These are phyloP conservation scores for Cutaneotrichosporon sp. DNA, from an alignment of 1,284 basidiomycete genomes.

Conservation along the genomic window DNA sequence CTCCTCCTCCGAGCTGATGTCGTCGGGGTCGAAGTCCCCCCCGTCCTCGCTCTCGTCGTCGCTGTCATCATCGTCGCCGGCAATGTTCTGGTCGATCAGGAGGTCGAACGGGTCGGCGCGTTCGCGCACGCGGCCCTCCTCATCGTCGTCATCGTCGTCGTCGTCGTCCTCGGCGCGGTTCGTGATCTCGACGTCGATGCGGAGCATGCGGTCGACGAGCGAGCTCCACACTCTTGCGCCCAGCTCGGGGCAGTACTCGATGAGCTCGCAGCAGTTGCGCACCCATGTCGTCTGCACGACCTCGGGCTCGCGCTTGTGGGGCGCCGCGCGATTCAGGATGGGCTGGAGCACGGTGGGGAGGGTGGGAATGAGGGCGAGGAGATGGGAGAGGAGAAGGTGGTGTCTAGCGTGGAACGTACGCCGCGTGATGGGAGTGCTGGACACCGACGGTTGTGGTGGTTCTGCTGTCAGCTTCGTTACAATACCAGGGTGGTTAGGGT, in stretches of 20 bases:
- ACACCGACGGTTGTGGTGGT: neutral
- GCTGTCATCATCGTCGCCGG: slow-evolving; percentile 50
- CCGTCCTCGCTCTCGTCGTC: slow-evolving; percentile 62
- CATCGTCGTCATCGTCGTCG: slow-evolving; percentile 63
- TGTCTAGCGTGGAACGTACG: slow-evolving; percentile 82
- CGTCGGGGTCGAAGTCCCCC: slow-evolving; percentile 53
- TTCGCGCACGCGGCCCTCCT: slow-evolving; percentile 61
- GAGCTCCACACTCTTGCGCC: slow-evolving; percentile 79
- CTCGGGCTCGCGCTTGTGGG: slow-evolving; percentile 87
- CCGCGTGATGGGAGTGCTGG: slow-evolving; percentile 62
- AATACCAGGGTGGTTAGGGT: too few relatives aligned
- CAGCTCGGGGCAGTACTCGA: slow-evolving; percentile 87
- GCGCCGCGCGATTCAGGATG: slow-evolving; percentile 79
- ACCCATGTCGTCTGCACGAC: slow-evolving; percentile 86
- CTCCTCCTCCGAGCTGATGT: slow-evolving; percentile 52
- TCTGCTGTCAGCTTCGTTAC: slow-evolving; percentile 6
- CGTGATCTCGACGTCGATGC: slow-evolving; percentile 98
- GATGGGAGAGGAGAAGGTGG: slow-evolving; percentile 79
- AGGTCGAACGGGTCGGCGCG: slow-evolving; percentile 82
- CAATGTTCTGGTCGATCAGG: slow-evolving; percentile 64
- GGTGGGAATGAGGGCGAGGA: slow-evolving; percentile 87
- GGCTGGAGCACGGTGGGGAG: slow-evolving; percentile 82
- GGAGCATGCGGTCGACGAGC: slow-evolving; percentile 86
- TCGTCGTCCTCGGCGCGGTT: slow-evolving; percentile 92
- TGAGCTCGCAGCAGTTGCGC: slow-evolving; percentile 81